Base-by-base conservation (phyloP, 805 yeast species). In the Lachancea quebecensis region DNA sequence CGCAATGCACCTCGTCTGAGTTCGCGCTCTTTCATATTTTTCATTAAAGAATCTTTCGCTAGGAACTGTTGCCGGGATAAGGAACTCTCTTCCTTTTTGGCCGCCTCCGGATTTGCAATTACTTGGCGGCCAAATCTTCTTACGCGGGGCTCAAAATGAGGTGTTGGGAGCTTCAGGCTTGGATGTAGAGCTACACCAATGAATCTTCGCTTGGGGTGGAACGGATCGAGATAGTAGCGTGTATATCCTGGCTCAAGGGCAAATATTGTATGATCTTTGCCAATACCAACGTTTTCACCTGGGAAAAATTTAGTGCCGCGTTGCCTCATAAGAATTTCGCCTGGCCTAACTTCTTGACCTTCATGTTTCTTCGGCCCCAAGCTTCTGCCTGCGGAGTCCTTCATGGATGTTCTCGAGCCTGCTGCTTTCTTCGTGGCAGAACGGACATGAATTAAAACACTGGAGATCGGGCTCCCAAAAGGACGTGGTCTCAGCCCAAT, bases 221-320 rank as follows among this genome's bases (percentile, higher is more conserved):
- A 93, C 4, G 99, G 98, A 70, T 93, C 96, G 49, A 82, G 69
- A 66, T 93, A 93, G 67, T 78, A 93, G 51, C 95, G 78, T 28
- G 91, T 97, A 63, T 72, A 88, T 21, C 99, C 99, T 2, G 96
- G 96, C 61, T 93, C 98, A 31, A 72, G 58, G 3, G 99, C 96
- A 64, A 73, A 88, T 29, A 93, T 76, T 1, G 99, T 91, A 65
- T 90, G 97, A 64, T 93, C 98, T 57, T 79, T 82, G 51, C 99
- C 99, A 49, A 91, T 86, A 8, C 81, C 81, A 10, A 80, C 85
- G 56, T 93, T 90, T 54, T 85, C 95, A 30, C 99, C 99, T 0
- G 99, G 98, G 60, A 80, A 93, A 64, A 90, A 85, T 58, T 79
- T 83, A 15, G 98, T 88, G 57, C 99, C 99, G 64, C 98, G 78